Percentiles rank a stretch among this genome's conserved stretches.
Evolutionary conservation across 148 eudicot species (phyloP).

Genomic region (Persicaria maculosa): DNA sequence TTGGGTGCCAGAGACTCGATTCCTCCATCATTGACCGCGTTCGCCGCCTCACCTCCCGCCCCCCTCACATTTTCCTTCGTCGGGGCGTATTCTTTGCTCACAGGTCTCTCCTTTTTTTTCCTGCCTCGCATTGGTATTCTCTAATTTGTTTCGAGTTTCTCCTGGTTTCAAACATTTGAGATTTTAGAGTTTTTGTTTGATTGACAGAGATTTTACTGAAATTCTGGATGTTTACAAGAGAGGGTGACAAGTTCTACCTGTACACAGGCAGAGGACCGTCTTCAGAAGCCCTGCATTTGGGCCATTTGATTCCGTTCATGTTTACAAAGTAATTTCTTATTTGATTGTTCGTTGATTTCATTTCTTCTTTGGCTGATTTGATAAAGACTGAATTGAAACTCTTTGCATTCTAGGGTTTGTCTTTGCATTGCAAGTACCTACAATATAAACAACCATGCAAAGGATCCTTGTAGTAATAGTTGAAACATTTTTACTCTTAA

Average conservation of each 20-base stretch:
- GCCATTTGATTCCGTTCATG: constrained; percentile 94
- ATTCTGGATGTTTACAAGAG: constrained; percentile 78
- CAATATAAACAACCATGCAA: not conserved
- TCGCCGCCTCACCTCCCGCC: constrained; percentile 53
- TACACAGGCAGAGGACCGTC: constrained; percentile 97
- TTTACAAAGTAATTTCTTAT: constrained; percentile 69
- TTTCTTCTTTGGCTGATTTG: not conserved
- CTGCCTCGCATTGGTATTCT: not conserved
- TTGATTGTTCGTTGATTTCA: not conserved
- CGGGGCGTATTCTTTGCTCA: constrained; percentile 96
- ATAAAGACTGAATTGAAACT: not conserved
- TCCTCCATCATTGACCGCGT: constrained; percentile 46
- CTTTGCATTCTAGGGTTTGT: not conserved
- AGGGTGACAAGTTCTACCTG: constrained; percentile 79
- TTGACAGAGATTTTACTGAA: constrained; percentile 54
- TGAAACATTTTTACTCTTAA: not conserved
- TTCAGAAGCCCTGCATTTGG: constrained; percentile 89
- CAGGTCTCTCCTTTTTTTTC: constrained; percentile 29
- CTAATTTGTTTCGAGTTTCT: not conserved
- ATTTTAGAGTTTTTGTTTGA: not conserved
- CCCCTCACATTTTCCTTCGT: constrained; percentile 85
- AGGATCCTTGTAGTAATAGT: not conserved
- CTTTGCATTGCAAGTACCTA: not conserved
- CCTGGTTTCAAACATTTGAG: too few species aligned
- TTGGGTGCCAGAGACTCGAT: constrained; percentile 82